Base-by-base conservation (phyloP, 352 stramenopile genomes). In the Phytopythium cucurbitacearum region DNA sequence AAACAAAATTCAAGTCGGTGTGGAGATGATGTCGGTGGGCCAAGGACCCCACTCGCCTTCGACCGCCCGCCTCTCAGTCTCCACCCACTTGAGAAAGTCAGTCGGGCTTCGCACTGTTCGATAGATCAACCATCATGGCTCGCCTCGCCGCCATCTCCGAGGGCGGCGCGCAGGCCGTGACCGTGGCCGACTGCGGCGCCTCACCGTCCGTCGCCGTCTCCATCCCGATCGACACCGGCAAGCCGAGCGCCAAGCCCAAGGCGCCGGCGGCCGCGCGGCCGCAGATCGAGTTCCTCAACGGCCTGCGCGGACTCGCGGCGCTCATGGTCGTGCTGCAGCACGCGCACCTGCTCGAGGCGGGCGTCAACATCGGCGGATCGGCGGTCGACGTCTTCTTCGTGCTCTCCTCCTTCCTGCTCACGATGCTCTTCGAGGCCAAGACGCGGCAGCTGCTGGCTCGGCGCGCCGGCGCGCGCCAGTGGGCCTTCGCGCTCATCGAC, bases 361-460 rank as follows among this genome's bases (percentile, higher is more conserved):
- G 67, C 40, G 13, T 73, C 6, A 69, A 74, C 50, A 40, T 78
- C 21, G 73, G 73, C 11, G 57, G 53, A 32, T 51, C 69, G 1
- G 69, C 61, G 3, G 70, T 84, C 28, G 69, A 84, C 57, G 64
- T 57, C 40, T 84, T 84, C 55, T 84, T 84, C 46, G 73, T 84
- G 21, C 49, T 84, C 39, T 84, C 73, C 33, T 69, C 67, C 16
- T 83, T 77, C 41, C 51, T 82, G 16, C 61, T 82, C 4, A 82
- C 69, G 45, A 74, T 73, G 66, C 66, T 80, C n/a, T 73, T 79
- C 43, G 76, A 78, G 55, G 69, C 66, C 50, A 84, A 78, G 54
- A 64, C 53, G 35, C 59, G 65, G 28, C 42, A 56, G 12, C 57
- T 80, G 53, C 28, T 72, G 3, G 48, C 57, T 28, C 59, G 66